phyloP scores from a whole-genome alignment of 1,284 basidiomycete species.

The Malassezia obtusa region DNA sequence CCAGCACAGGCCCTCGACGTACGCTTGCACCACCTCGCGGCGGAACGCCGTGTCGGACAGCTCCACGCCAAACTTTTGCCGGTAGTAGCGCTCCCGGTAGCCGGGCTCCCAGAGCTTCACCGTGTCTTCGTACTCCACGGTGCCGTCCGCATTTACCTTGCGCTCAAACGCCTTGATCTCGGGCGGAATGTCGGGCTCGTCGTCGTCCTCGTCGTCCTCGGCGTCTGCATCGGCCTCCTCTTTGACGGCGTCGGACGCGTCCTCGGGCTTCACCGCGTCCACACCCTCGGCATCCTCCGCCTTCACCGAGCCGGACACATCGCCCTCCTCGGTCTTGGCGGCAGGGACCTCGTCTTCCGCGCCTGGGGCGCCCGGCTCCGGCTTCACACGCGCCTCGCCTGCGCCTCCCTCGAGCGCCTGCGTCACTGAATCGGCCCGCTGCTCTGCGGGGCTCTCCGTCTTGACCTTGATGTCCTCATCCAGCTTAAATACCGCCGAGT shows the following conservation, averaged over 20 bases:
- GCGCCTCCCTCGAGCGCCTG: neutral
- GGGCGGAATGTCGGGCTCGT: conserved; percentile 50
- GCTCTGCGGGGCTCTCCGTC: neutral
- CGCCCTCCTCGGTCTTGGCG: neutral
- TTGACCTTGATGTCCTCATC: conserved; percentile 20
- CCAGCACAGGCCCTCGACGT: conserved; percentile 92
- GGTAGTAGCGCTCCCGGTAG: conserved; percentile 89
- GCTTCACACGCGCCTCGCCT: too few species aligned
- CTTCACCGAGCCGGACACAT: neutral
- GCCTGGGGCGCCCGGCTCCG: neutral
- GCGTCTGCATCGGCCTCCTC: conserved; percentile 50
- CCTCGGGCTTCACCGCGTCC: neutral
- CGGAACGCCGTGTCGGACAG: conserved; percentile 64
- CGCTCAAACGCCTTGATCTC: conserved; percentile 18
- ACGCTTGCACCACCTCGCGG: conserved; percentile 66
- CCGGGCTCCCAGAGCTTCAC: conserved; percentile 62
- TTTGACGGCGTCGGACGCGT: neutral
- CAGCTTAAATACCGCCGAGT: conserved; percentile 15
- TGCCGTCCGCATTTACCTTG: conserved; percentile 44
- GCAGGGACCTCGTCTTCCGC: conserved; percentile 12
- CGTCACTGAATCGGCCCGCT: neutral
- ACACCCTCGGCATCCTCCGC: neutral
- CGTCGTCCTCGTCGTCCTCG: conserved; percentile 49
- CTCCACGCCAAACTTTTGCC: conserved; percentile 79
- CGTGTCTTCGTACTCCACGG: conserved; percentile 79